Evolutionary conservation across 2,329 filamentous ascomycete species (phyloP).

Genomic region (Trichoderma sp.): DNA sequence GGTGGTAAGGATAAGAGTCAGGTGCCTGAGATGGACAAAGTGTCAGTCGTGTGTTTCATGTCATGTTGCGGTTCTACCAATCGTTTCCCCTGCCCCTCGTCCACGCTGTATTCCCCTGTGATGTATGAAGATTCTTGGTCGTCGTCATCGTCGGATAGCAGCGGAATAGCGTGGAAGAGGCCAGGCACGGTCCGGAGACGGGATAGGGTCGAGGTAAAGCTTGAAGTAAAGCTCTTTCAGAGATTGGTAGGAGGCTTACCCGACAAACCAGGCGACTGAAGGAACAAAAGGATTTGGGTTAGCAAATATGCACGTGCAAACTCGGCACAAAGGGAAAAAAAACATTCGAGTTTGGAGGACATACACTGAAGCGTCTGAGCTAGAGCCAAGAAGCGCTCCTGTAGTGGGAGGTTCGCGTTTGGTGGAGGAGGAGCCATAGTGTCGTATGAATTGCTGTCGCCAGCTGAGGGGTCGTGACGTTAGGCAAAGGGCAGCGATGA

Average conservation of each 20-base stretch:
- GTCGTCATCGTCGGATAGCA: neutral
- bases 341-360: conserved; percentile 34
- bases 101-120: neutral
- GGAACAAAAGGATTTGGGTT: conserved; percentile 30
- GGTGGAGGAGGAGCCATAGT: conserved; percentile 10
- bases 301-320: conserved; percentile 28
- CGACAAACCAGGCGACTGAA: conserved; percentile 76
- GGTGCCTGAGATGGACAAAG: conserved; percentile 58
- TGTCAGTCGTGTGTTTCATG: neutral
- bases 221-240: neutral
- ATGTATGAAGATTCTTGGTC: neutral
- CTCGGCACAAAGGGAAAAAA: neutral
- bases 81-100: neutral
- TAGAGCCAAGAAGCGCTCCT: conserved; percentile 71
- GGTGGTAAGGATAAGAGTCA: conserved; percentile 80
- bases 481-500: neutral
- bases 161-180: neutral
- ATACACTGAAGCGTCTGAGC: conserved; percentile 91
- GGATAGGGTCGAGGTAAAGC: neutral
- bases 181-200: neutral
- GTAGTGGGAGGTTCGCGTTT: conserved; percentile 46
- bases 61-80: neutral
- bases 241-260: conserved; percentile 52
- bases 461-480: conserved; percentile 18
- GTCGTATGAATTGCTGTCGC: neutral